Evolutionary conservation across 2,329 filamentous ascomycete species (phyloP).

Genomic region (Bipolaris sorokiniana): DNA sequence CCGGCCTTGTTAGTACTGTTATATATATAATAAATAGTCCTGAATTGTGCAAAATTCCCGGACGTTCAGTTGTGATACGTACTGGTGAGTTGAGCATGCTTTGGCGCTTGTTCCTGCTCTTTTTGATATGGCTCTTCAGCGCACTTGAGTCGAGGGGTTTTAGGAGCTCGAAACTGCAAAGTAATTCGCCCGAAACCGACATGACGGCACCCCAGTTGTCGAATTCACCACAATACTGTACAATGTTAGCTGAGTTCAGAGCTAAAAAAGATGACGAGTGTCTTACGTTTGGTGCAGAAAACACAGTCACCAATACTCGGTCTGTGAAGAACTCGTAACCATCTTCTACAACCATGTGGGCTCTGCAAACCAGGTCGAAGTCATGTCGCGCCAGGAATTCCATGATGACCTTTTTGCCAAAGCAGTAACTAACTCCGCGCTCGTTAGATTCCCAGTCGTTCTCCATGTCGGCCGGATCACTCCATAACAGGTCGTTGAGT

Average conservation of each 20-base stretch:
- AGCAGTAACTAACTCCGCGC: slow-evolving; percentile 95
- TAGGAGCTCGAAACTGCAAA: slow-evolving; percentile 96
- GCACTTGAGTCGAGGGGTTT: slow-evolving; percentile 96
- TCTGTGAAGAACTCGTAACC: slow-evolving; percentile 99
- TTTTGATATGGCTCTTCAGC: slow-evolving; percentile 98
- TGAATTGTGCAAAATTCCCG: slow-evolving; percentile 21
- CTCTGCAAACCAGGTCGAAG: slow-evolving; percentile 95
- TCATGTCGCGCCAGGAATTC: slow-evolving; percentile 94
- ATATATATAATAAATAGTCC: slow-evolving; percentile 35
- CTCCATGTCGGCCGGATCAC: slow-evolving; percentile 97
- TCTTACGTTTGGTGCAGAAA: slow-evolving; percentile 93
- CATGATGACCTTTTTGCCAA: slow-evolving; percentile 97
- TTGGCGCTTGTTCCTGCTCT: slow-evolving; percentile 91
- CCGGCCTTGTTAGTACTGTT: slow-evolving; percentile 39
- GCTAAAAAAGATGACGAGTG: not conserved
- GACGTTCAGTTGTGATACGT: slow-evolving; percentile 56
- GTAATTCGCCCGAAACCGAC: slow-evolving; percentile 90
- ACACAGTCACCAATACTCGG: slow-evolving; percentile 91
- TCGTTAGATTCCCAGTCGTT: slow-evolving; percentile 98
- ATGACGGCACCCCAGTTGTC: slow-evolving; percentile 99
- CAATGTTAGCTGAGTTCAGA: slow-evolving; percentile 22
- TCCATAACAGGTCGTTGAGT: slow-evolving; percentile 95
- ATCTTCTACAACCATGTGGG: slow-evolving; percentile 99
- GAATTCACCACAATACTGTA: slow-evolving; percentile 94
- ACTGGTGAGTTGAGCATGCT: slow-evolving; percentile 96